phyloP scores from a whole-genome alignment of 2,329 filamentous ascomycete species.

The Diaporthe australafricana region DNA sequence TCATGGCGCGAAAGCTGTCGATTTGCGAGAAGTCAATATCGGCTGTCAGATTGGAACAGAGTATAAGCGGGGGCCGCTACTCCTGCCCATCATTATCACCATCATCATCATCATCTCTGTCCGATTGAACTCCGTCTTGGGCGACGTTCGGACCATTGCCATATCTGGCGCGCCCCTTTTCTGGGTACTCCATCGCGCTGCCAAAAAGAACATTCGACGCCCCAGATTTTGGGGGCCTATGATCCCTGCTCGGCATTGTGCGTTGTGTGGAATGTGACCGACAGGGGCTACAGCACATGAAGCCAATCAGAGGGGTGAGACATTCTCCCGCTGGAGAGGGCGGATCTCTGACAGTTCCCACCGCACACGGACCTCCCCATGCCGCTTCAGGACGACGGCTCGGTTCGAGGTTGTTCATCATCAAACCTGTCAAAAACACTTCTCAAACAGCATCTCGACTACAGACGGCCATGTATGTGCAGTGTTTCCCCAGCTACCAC shows the following conservation, averaged over 20 bases:
- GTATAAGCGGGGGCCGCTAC: background rate
- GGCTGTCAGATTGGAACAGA: constrained; percentile 8
- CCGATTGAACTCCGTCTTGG: constrained; percentile 17
- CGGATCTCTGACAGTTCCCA: constrained; percentile 28
- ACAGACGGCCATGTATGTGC: background rate
- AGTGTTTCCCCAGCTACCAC: background rate
- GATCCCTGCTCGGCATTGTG: constrained; percentile 19
- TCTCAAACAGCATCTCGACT: constrained; percentile 21
- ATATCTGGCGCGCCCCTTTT: constrained; percentile 29
- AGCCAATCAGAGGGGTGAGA: constrained; percentile 28
- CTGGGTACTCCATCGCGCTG: background rate
- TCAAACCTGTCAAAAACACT: constrained; percentile 30
- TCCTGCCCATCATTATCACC: constrained; percentile 31
- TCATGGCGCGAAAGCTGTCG: constrained; percentile 9
- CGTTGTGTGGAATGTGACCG: constrained; percentile 29
- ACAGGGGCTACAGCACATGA: background rate
- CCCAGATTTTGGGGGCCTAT: constrained; percentile 7
- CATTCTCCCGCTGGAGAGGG: constrained; percentile 16
- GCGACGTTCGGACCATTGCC: constrained; percentile 24
- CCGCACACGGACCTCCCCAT: constrained; percentile 28
- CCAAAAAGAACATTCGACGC: constrained; percentile 31
- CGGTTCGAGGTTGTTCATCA: constrained; percentile 17
- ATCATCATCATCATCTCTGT: background rate
- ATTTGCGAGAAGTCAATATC: constrained; percentile 28
- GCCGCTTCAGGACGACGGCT: constrained; percentile 27